These are phyloP conservation scores for Phytophthora pistaciae DNA, from an alignment of 352 stramenopile species.

Conservation along the genomic window DNA sequence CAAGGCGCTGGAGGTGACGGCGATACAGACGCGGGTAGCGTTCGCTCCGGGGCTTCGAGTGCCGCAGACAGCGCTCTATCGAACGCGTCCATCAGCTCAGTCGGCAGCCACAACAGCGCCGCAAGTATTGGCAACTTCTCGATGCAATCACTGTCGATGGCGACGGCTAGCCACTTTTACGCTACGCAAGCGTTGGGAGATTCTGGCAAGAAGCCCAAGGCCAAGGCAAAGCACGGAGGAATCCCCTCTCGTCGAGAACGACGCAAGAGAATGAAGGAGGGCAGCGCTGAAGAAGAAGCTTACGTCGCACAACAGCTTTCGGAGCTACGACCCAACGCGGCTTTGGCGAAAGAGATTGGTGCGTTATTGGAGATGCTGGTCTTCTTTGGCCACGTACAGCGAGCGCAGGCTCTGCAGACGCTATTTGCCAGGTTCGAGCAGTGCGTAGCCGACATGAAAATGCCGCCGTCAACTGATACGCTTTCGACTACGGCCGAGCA, in stretches of 20 bases:
- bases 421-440: slow-evolving; percentile 55
- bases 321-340: slow-evolving; percentile 45
- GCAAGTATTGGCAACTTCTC: slow-evolving; percentile 75
- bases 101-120: slow-evolving; percentile 84
- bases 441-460: slow-evolving; percentile 26
- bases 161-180: slow-evolving; percentile 78
- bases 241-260: slow-evolving; percentile 61
- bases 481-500: not conserved
- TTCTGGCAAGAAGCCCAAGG: slow-evolving; percentile 44
- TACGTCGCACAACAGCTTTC: slow-evolving; percentile 64
- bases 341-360: slow-evolving; percentile 44
- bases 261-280: slow-evolving; percentile 73
- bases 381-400: slow-evolving; percentile 49
- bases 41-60: slow-evolving; percentile 55
- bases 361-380: slow-evolving; percentile 64
- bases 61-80: slow-evolving; percentile 71
- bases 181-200: slow-evolving; percentile 58
- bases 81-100: slow-evolving; percentile 65
- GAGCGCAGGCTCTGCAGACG: slow-evolving; percentile 56
- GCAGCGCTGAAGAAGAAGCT: slow-evolving; percentile 73
- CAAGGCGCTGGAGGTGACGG: slow-evolving; percentile 21
- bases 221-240: slow-evolving; percentile 49
- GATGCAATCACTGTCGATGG: slow-evolving; percentile 61
- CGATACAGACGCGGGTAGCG: slow-evolving; percentile 50
- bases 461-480: not conserved